Percentiles rank a stretch among this genome's conserved stretches.
Evolutionary conservation across 805 yeast species (phyloP).

Genomic region (Schizosaccharomyces pombe): ASM294v3 CU329670.1:3107501-3108000

Average conservation of each 20-base stretch:
- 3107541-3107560: slow-evolving; percentile 56
- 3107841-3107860: slow-evolving; percentile 50
- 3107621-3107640: slow-evolving; percentile 82
- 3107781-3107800: slow-evolving; percentile 23
- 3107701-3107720: slow-evolving; percentile 53
- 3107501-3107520: slow-evolving; percentile 66
- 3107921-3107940: slow-evolving; percentile 40
- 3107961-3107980: slow-evolving; percentile 55
- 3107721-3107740: slow-evolving; percentile 33
- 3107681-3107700: slow-evolving; percentile 35
- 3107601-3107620: slow-evolving; percentile 84
- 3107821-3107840: slow-evolving; percentile 32
- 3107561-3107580: slow-evolving; percentile 93
- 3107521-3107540: slow-evolving; percentile 96
- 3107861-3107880: slow-evolving; percentile 23
- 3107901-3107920: slow-evolving; percentile 23
- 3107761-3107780: slow-evolving; percentile 20
- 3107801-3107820: slow-evolving; percentile 31
- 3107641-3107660: slow-evolving; percentile 48
- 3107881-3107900: slow-evolving; percentile 15
- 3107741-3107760: slow-evolving; percentile 40
- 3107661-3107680: slow-evolving; percentile 45
- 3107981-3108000: slow-evolving; percentile 47
- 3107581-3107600: slow-evolving; percentile 87
- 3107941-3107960: slow-evolving; percentile 61